Percentiles rank a stretch among this genome's conserved stretches.
These are phyloP conservation scores for Pichia scutulata DNA, from an alignment of 805 yeast species.

Conservation along the genomic window DNA sequence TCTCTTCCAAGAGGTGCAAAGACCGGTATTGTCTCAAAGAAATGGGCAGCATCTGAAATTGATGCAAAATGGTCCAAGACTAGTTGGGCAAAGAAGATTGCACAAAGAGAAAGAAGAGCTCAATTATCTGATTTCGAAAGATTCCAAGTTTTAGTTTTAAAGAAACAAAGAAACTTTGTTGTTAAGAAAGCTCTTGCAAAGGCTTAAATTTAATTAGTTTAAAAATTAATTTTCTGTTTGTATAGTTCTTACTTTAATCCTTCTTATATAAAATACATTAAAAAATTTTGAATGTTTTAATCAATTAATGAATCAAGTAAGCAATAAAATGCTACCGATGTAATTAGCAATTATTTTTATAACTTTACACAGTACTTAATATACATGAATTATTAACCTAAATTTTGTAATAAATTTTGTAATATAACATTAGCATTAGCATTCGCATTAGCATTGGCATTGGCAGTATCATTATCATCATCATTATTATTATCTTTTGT, in stretches of 20 bases:
- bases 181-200: conserved; percentile 95
- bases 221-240: neutral
- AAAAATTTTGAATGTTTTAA: neutral
- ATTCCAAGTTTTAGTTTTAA: conserved; percentile 96
- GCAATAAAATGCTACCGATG: no score
- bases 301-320: neutral
- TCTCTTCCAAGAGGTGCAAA: conserved; percentile 92
- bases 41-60: conserved; percentile 87
- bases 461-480: neutral
- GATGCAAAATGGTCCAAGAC: conserved; percentile 88
- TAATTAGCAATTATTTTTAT: no score
- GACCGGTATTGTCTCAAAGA: conserved; percentile 78
- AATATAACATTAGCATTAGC: neutral
- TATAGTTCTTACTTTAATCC: neutral
- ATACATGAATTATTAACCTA: neutral
- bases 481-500: neutral
- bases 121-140: conserved; percentile 95
- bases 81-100: conserved; percentile 97
- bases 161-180: conserved; percentile 94
- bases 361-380: neutral
- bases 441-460: neutral
- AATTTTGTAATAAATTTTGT: neutral
- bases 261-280: neutral
- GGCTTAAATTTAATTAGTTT: conserved; percentile 48
- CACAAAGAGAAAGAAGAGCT: conserved; percentile 89